Conservation (phyloP, 2,329 filamentous ascomycete species). For the Teratosphaeria pseudoeucalypti region DNA sequence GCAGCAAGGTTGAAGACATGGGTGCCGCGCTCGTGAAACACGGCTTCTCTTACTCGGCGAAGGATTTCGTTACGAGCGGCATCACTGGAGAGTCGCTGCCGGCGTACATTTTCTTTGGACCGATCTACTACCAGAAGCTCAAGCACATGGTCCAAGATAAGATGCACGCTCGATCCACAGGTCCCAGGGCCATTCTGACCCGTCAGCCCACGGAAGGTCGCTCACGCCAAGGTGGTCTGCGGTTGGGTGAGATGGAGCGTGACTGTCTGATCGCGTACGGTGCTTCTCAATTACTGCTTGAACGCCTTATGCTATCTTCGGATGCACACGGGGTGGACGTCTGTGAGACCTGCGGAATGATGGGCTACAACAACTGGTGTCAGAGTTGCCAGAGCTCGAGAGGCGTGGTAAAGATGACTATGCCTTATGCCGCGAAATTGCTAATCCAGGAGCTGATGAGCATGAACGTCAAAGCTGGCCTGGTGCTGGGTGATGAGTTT, state of each 20-base stretch:
- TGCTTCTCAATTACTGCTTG: constrained; percentile 79
- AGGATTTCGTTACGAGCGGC: constrained; percentile 90
- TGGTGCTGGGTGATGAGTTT: constrained; percentile 92
- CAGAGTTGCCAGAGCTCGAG: constrained; percentile 80
- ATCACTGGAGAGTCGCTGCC: constrained; percentile 90
- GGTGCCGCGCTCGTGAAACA: constrained; percentile 71
- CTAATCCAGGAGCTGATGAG: constrained; percentile 91
- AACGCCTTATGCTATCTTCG: constrained; percentile 87
- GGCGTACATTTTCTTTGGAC: constrained; percentile 95
- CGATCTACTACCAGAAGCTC: constrained; percentile 98
- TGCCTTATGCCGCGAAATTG: constrained; percentile 95
- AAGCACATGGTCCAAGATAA: constrained; percentile 99
- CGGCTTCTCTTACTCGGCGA: constrained; percentile 93
- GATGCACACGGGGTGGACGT: constrained; percentile 88
- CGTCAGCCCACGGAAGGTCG: constrained; percentile 94
- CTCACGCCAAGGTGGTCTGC: constrained; percentile 80
- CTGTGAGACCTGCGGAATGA: constrained; percentile 86
- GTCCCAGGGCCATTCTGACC: constrained; percentile 82
- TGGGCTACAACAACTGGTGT: constrained; percentile 92
- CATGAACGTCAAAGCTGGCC: constrained; percentile 93
- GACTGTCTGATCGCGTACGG: constrained; percentile 97
- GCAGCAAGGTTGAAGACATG: constrained; percentile 79
- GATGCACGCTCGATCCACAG: constrained; percentile 91
- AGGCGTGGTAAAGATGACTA: constrained; percentile 82
- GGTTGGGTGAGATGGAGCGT: constrained; percentile 96